A percentile compares a stretch with the other conserved stretches of the same genome.
These are phyloP conservation scores for Aspergillus alliaceus DNA, from an alignment of 2,329 filamentous ascomycete genomes.

Conservation along the genomic window DNA sequence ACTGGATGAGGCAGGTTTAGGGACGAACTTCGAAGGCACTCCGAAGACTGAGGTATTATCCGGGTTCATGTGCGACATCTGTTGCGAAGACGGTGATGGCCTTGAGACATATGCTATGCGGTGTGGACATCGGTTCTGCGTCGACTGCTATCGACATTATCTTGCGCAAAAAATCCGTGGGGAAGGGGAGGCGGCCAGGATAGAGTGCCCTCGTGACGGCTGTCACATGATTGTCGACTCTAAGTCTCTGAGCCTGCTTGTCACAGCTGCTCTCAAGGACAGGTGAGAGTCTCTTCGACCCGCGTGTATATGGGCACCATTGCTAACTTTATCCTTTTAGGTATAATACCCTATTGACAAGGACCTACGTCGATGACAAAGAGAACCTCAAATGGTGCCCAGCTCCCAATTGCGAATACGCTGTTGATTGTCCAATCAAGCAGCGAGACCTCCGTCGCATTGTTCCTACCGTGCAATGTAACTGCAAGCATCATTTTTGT, in stretches of 20 bases:
- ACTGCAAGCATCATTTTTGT: slow-evolving; percentile 85
- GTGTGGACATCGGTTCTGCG: slow-evolving; percentile 90
- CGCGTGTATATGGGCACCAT: not conserved
- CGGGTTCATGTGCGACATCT: slow-evolving; percentile 91
- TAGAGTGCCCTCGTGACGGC: slow-evolving; percentile 85
- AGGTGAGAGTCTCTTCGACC: slow-evolving; percentile 44
- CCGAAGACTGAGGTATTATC: slow-evolving; percentile 70
- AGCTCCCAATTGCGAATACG: slow-evolving; percentile 93
- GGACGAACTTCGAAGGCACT: slow-evolving; percentile 59
- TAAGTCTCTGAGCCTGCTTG: slow-evolving; percentile 77
- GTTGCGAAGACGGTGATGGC: slow-evolving; percentile 80
- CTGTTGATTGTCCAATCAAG: slow-evolving; percentile 84
- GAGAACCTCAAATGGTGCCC: slow-evolving; percentile 97
- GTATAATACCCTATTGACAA: slow-evolving; percentile 82
- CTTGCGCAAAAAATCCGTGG: slow-evolving; percentile 89
- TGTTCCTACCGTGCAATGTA: slow-evolving; percentile 86
- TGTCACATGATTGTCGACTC: slow-evolving; percentile 92
- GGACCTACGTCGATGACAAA: slow-evolving; percentile 96
- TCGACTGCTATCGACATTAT: slow-evolving; percentile 90
- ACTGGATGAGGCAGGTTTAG: slow-evolving; percentile 80
- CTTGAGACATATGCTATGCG: slow-evolving; percentile 89
- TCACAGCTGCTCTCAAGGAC: slow-evolving; percentile 56
- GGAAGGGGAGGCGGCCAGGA: slow-evolving; percentile 91
- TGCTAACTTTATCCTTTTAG: slow-evolving; percentile 40
- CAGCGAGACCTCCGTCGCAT: slow-evolving; percentile 80